Percentiles rank a stretch among this genome's conserved stretches.
phyloP scores from a whole-genome alignment of 148 eudicot genomes.

The Heliamphora exappendiculata region DNA sequence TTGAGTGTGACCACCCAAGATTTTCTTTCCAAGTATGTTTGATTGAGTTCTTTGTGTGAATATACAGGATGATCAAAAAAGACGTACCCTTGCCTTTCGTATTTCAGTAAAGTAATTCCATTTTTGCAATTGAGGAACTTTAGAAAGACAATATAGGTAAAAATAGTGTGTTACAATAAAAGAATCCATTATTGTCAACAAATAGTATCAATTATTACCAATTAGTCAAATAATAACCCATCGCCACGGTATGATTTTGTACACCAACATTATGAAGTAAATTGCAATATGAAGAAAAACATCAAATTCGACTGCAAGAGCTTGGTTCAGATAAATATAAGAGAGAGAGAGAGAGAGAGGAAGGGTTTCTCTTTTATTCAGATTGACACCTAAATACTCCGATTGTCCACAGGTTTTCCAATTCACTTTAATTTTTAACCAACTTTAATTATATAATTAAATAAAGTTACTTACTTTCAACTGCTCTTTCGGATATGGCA shows the following conservation, averaged over 20 bases:
- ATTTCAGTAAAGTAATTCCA: not conserved
- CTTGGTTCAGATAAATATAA: not conserved
- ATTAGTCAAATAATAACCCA: not conserved
- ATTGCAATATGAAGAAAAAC: not conserved
- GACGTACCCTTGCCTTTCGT: not conserved
- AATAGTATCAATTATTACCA: not conserved
- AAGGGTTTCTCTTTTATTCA: not conserved
- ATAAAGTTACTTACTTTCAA: slow-evolving; percentile 65
- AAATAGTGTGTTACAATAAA: not conserved
- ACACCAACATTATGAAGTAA: not conserved
- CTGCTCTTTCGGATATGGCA: slow-evolving; percentile 60
- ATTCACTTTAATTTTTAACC: not conserved
- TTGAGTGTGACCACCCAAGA: not conserved
- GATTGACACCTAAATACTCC: not conserved
- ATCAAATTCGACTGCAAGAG: not conserved
- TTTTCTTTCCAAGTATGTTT: not conserved
- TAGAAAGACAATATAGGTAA: not conserved
- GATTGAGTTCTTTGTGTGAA: not conserved
- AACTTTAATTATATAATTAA: not conserved
- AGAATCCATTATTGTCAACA: not conserved
- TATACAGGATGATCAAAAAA: not conserved
- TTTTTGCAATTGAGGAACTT: not conserved
- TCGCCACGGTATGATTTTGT: not conserved
- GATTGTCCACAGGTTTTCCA: not conserved
- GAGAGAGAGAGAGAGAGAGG: not conserved